Evolutionary conservation across 495 filamentous ascomycete genomes (phyloP), one percentile per base, ranked within the genome.

Genomic region (Pyrenula massariospora): DNA sequence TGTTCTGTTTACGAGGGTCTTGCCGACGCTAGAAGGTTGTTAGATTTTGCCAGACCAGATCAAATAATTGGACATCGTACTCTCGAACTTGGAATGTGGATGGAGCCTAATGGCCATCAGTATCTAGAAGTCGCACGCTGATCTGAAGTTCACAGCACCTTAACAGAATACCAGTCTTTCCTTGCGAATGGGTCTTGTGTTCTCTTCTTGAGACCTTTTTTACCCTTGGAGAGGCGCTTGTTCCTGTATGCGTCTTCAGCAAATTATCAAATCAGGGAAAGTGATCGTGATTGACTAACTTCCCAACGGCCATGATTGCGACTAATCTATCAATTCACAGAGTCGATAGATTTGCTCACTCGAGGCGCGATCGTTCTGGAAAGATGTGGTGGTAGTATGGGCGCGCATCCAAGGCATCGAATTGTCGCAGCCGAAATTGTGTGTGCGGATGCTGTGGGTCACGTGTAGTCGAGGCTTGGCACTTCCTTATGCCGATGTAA

Each of bases 131-230:
- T 55, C 31, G 20, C 20, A 42, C 24, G 1, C 22, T 24, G 51
- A 3, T 19, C 2, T 10, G n/a, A 36, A 24, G 15, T 24, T 24
- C 21, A 57, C 63, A 77, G 67, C 71, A 91, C 89, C 88, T 96
- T 97, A 73, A 98, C 84, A 61, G 86, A 87, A 79, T 89, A 98
- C 87, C 95, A 96, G 74, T 97, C 92, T 82, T 98, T 98, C 68
- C 91, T 85, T 68, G 91, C 79, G 79, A 98, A 98, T 64, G 93
- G 94, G 73, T 98, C 93, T 70, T 89, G 84, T 57, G 88, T 85
- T 77, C 88, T 91, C 93, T 98, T 98, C 89, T 98, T 98, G 68
- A 98, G 84, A 73, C 93, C 93, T 85, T 98, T 98, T 89, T 98
- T 98, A 80, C 93, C 94, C 82, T 98, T 98, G 54, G 93, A 97